Evolutionary conservation across 2,329 filamentous ascomycete genomes (phyloP), one percentile per base, ranked within the genome.

Genomic region (Trichoderma oligosporum): DNA sequence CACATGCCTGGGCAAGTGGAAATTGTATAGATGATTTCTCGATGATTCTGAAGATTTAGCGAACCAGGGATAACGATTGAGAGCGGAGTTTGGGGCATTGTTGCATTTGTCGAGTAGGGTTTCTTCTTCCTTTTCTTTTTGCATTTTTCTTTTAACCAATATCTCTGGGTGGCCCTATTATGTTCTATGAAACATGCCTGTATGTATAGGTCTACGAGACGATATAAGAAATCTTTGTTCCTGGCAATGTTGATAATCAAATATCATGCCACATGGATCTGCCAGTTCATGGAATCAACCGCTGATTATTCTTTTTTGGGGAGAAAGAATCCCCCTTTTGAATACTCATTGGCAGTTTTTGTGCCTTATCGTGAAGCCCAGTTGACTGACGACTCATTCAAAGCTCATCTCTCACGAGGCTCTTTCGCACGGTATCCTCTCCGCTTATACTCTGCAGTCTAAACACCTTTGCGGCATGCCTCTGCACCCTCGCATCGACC

Each of bases 381-480:
- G 36, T 41, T 51, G 16, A 39, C 24, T 29, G 27, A 25, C 5
- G 0, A 38, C 4, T 24, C 3, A 3, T 25, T 55, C 52, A 56
- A 4, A 56, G 54, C 54, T 56, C 53, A 24, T 56, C 54, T 18
- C 25, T 44, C 33, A 56, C 22, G n/a, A 56, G 45, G 12, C 44
- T 56, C 45, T 56, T 56, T 25, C 44, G 29, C 35, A 12, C 22
- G 18, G 35, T 20, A 39, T 49, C 47, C 20, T 44, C 12, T 14
- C 56, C 56, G 22, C 39, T 46, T 2, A 33, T 33, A 27, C 56
- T 58, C 48, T 54, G 56, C 56, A 54, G 48, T 16, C 56, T 25
- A 55, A 46, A 55, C 29, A 58, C 49, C 49, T 58, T 55, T 29
- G 56, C 56, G 7, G 56, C 41, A 33, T 55, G 56, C 25, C 56